Percentiles rank a stretch among this genome's conserved stretches.
phyloP scores from a whole-genome alignment of 495 filamentous ascomycete genomes.

The Hyaloscypha hepaticicola region DNA sequence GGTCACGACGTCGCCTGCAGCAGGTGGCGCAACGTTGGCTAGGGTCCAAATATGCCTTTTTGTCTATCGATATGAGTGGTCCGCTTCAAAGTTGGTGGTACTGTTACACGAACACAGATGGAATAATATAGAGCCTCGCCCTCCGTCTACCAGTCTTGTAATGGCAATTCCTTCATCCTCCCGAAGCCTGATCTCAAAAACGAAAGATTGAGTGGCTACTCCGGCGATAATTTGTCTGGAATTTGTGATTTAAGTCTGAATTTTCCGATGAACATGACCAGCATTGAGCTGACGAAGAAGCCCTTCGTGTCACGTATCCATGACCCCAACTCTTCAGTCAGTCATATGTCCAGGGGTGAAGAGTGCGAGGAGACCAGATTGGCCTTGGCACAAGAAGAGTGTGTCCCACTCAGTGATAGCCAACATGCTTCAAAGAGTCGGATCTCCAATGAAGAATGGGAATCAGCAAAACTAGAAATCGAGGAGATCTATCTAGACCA shows the following conservation, averaged over 20 bases:
- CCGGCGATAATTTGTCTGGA: background rate
- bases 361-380: too few species aligned
- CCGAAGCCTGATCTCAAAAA: background rate
- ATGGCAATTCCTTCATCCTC: background rate
- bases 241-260: background rate
- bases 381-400: background rate
- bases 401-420: background rate
- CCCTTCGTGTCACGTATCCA: background rate
- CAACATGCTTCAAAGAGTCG: background rate
- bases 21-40: background rate
- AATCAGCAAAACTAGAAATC: background rate
- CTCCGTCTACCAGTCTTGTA: background rate
- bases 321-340: background rate
- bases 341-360: background rate
- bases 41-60: background rate
- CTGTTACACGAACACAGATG: background rate
- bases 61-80: background rate
- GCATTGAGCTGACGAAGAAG: background rate
- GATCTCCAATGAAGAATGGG: conserved; percentile 15
- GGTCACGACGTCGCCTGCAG: background rate
- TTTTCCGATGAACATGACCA: background rate
- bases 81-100: background rate
- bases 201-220: background rate
- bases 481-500: conserved; percentile 1
- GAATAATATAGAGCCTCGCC: background rate